phyloP scores from a whole-genome alignment of 257 asterid species.

The Petrea volubilis region DNA sequence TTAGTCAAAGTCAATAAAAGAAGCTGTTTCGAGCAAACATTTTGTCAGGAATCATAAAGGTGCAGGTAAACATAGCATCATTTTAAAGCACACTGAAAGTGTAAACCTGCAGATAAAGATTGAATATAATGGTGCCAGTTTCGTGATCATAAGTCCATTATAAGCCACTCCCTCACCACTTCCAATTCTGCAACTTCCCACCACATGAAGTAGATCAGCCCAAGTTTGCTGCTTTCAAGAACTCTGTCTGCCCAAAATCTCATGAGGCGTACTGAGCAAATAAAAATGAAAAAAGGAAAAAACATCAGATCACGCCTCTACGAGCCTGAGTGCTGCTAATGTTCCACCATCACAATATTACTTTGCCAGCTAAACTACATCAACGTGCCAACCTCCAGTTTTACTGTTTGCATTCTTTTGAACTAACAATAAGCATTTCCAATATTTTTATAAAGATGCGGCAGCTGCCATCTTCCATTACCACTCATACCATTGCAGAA shows the following conservation, averaged over 20 bases:
- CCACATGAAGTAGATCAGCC: background rate
- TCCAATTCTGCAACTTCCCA: background rate
- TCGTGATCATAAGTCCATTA: background rate
- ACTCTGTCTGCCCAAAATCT: background rate
- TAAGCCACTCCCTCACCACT: background rate
- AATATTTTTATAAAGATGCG: background rate
- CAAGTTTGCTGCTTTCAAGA: background rate
- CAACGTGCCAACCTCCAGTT: background rate
- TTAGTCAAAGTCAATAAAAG: background rate
- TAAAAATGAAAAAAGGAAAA: background rate
- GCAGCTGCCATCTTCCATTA: background rate
- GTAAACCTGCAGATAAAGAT: background rate
- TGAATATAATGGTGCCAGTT: background rate
- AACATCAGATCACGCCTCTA: background rate
- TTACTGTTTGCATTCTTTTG: background rate
- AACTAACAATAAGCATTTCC: background rate
- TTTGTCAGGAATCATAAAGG: background rate
- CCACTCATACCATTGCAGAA: background rate
- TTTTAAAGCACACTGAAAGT: background rate
- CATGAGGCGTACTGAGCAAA: background rate
- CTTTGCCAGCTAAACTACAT: background rate
- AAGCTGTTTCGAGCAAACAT: background rate
- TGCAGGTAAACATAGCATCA: background rate
- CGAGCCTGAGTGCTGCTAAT: background rate
- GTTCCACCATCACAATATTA: background rate